Base-by-base conservation (phyloP, 2,329 filamentous ascomycete species). In the Calonectria pseudoturangicola region DNA sequence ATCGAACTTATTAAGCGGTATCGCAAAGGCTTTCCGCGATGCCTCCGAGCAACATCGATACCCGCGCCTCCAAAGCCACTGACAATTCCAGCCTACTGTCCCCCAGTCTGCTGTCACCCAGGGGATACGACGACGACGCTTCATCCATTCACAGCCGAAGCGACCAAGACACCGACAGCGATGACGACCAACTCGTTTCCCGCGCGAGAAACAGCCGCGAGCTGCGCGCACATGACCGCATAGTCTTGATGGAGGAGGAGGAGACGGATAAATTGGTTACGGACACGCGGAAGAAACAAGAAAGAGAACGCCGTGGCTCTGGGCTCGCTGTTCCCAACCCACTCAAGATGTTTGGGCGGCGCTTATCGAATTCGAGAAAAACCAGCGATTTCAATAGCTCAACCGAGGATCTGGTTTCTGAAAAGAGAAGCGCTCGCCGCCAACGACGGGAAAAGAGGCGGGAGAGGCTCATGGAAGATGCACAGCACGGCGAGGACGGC, bases 161-260 rank as follows among this genome's bases (percentile, higher is more conserved):
- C 85, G 93, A 94, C 79, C 93, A 94, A 82, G 93, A 95, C 80
- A 93, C 91, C 70, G 93, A 95, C 81, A 94, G 92, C 84, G 93
- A 95, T 76, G 93, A 95, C 82, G 93, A 95, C 82, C 88, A 94
- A 79, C 87, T 94, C 66, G 85, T 93, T 74, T 86, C 89, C 71
- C 89, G 89, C 10, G 92, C 92, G 41, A 89, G 93, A 60, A 94
- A 92, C 75, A 94, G 92, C 80, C 86, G 89, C 68, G 93, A 95
- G 82, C 87, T 95, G 69, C 89, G 91, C 45, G 90, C 91, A 43
- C 91, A 93, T 83, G 93, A 95, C 81, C 88, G 91, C 51, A 88
- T 91, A 50, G 92, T 96, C 0, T 84, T 96, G 77, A 88, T 94
- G 77, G 93, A 95, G 76, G 93, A 96, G 82, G 94, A 96, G 73